Evolutionary conservation across 306 rosid species (phyloP).

Genomic region (Purshia tridentata): DNA sequence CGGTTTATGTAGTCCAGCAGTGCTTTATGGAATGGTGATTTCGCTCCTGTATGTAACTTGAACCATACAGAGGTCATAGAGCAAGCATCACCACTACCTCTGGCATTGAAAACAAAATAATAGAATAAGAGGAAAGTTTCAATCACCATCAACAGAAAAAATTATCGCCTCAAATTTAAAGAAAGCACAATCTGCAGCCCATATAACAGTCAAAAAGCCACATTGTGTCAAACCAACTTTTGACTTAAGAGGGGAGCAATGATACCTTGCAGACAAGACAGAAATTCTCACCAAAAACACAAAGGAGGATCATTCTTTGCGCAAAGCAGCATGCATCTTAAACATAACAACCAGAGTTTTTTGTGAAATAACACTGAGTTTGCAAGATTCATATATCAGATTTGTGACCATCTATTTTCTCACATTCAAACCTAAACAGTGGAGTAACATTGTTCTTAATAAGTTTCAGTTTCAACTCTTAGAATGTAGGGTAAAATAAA

Average conservation of each 20-base stretch:
- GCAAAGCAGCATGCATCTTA: too few species aligned
- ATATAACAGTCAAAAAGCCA: background rate
- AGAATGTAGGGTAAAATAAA: background rate
- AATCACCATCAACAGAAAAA: background rate
- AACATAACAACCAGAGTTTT: background rate
- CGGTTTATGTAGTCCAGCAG: slow-evolving; percentile 18
- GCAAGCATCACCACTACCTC: slow-evolving; percentile 19
- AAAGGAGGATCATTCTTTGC: background rate
- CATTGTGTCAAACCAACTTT: background rate
- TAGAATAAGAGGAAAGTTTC: background rate
- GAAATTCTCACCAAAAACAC: slow-evolving; percentile 2
- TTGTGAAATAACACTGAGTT: background rate
- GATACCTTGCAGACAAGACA: background rate
- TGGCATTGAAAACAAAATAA: slow-evolving; percentile 11
- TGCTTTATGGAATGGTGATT: background rate
- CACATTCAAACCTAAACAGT: background rate
- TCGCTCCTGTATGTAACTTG: slow-evolving; percentile 13
- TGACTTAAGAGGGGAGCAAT: background rate
- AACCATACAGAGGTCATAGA: background rate
- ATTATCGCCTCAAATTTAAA: background rate
- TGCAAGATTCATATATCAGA: background rate
- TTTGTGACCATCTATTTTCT: background rate
- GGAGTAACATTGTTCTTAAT: background rate
- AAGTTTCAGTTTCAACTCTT: background rate
- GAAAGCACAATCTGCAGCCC: slow-evolving; percentile 1